Evolutionary conservation across 257 asterid species (phyloP).

Genomic region (Capsicum chinense): DNA sequence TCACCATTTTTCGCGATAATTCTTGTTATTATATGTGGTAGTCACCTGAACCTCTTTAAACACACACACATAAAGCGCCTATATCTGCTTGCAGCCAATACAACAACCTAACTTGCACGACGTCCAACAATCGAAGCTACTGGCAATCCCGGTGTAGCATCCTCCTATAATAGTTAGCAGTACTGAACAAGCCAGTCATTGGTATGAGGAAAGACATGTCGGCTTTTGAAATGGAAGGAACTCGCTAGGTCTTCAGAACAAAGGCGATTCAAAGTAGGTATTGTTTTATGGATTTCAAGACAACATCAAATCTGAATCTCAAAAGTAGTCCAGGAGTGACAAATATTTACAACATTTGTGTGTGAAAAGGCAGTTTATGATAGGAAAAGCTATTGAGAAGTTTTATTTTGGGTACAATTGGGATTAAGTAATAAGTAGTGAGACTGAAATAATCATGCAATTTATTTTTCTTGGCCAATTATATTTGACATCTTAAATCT

Average conservation of each 20-base stretch:
- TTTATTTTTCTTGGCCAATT: neutral
- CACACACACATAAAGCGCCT: neutral
- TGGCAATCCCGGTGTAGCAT: neutral
- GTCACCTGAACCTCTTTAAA: neutral
- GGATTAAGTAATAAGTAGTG: neutral
- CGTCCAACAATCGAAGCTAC: neutral
- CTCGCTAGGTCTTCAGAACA: too few relatives aligned
- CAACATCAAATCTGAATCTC: neutral
- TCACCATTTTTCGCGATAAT: constrained; percentile 6
- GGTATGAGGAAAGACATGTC: neutral
- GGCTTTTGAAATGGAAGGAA: neutral
- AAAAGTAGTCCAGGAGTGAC: neutral
- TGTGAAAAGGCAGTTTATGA: neutral
- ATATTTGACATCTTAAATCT: constrained; percentile 5
- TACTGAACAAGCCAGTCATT: neutral
- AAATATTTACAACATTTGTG: neutral
- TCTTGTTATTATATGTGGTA: neutral
- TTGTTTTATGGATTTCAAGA: neutral
- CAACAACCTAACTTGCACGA: neutral
- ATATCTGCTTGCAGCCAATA: neutral
- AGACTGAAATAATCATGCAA: neutral
- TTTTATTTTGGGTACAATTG: neutral
- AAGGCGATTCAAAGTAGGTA: too few relatives aligned
- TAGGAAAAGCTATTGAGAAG: neutral
- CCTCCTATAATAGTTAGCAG: neutral